Conservation (phyloP, 176 grass and related monocot genomes). For the Triticum dicoccoides region DNA sequence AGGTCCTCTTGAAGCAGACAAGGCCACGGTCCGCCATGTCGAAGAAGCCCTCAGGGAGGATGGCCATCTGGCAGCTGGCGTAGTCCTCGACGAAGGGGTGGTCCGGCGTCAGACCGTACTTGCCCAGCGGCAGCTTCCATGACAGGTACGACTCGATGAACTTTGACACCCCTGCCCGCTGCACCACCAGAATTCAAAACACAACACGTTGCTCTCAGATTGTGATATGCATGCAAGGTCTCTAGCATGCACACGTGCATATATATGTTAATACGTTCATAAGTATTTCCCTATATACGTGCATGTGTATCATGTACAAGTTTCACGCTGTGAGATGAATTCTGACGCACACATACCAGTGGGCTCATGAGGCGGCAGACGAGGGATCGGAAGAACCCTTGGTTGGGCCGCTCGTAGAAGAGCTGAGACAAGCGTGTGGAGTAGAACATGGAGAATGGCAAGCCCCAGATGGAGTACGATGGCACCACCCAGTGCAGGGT, state of each 20-base stretch:
- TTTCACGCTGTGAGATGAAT: too few species aligned
- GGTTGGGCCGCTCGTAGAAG: constrained; percentile 78
- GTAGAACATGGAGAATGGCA: constrained; percentile 96
- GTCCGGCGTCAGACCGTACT: constrained; percentile 77
- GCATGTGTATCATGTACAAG: too few species aligned
- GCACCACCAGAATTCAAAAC: neutral
- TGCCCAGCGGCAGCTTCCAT: constrained; percentile 82
- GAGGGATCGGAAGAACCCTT: constrained; percentile 63
- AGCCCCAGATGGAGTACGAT: constrained; percentile 95
- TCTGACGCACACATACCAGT: constrained; percentile 55
- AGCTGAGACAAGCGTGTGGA: constrained; percentile 84
- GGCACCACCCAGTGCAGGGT: constrained; percentile 96
- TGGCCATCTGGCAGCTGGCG: constrained; percentile 96
- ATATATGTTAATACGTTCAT: too few species aligned
- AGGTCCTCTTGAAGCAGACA: constrained; percentile 57
- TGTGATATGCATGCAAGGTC: neutral
- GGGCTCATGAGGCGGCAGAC: constrained; percentile 65
- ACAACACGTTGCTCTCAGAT: neutral
- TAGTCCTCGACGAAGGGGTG: constrained; percentile 99
- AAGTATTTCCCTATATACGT: too few species aligned
- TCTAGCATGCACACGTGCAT: constrained; percentile 6
- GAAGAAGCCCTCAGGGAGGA: constrained; percentile 92
- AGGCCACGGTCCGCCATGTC: constrained; percentile 65
- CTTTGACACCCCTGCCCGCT: constrained; percentile 78
- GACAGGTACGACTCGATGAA: constrained; percentile 91